phyloP scores from a whole-genome alignment of 2,329 filamentous ascomycete genomes.

The Pseudogymnoascus sp. region DNA sequence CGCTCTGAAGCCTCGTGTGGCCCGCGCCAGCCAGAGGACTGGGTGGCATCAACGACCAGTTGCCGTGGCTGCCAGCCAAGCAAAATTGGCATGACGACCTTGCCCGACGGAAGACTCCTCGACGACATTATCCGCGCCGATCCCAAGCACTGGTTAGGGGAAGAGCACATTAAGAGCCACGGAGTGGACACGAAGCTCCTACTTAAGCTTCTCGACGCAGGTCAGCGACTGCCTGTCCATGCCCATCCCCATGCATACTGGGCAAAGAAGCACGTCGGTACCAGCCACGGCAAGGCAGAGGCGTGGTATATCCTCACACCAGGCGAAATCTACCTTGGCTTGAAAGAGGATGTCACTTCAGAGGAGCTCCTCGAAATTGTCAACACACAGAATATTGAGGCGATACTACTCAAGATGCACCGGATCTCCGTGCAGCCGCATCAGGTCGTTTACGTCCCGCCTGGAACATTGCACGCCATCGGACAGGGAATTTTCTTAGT shows the following conservation, averaged over 20 bases:
- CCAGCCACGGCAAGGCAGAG: conserved; percentile 10
- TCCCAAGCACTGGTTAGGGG: conserved; percentile 4
- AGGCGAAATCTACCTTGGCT: conserved; percentile 7
- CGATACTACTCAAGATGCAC: conserved; percentile 5
- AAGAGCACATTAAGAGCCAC: neutral
- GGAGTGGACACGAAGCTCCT: conserved; percentile 11
- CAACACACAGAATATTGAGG: conserved; percentile 7
- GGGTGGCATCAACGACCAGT: conserved; percentile 3
- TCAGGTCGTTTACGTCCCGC: conserved; percentile 12
- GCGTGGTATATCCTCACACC: conserved; percentile 11
- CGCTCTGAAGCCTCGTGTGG: neutral
- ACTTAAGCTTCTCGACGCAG: conserved; percentile 12
- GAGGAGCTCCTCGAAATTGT: conserved; percentile 1
- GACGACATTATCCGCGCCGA: conserved; percentile 5
- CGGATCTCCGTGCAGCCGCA: conserved; percentile 2
- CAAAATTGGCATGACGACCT: neutral
- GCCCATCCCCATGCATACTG: conserved; percentile 7
- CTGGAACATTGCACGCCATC: conserved; percentile 9
- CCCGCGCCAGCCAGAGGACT: conserved; percentile 5
- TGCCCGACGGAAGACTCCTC: conserved; percentile 6
- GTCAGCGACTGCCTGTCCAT: conserved; percentile 12
- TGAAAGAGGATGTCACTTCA: conserved; percentile 6
- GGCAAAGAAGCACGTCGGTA: conserved; percentile 3
- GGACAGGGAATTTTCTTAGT: conserved; percentile 10
- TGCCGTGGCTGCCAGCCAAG: neutral